A percentile compares a stretch with the other conserved stretches of the same genome.
Evolutionary conservation across 2,329 filamentous ascomycete species (phyloP).

Genomic region (Sporothrix euskadiensis): DNA sequence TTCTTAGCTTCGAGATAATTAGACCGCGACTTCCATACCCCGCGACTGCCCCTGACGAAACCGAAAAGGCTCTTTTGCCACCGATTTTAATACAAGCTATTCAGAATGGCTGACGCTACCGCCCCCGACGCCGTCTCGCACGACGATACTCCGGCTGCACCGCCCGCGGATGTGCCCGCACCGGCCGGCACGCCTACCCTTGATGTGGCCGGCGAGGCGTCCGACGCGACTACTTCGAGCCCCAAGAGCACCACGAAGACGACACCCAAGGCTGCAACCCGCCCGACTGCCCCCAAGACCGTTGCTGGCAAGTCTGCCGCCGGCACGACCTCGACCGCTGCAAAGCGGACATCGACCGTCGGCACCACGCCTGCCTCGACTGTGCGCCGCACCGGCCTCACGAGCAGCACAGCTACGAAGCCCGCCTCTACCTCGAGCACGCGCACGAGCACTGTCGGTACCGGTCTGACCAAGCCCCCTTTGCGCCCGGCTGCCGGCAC

Average conservation of each 20-base stretch:
- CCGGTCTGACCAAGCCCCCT: slow-evolving; percentile 39
- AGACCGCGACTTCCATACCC: not conserved
- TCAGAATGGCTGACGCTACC: slow-evolving; percentile 42
- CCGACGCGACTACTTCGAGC: slow-evolving; percentile 24
- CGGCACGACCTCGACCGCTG: slow-evolving; percentile 20
- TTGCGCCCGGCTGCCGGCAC: slow-evolving; percentile 37
- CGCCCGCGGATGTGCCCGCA: slow-evolving; percentile 27
- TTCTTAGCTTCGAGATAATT: slow-evolving; percentile 17
- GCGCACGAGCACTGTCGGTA: slow-evolving; percentile 36
- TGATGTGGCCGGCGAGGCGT: slow-evolving; percentile 20
- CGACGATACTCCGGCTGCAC: slow-evolving; percentile 33
- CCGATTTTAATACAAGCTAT: not conserved
- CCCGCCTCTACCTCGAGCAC: slow-evolving; percentile 36
- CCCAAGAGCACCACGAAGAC: slow-evolving; percentile 31
- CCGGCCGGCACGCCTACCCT: slow-evolving; percentile 29
- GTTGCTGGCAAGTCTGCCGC: slow-evolving; percentile 29
- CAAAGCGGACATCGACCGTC: slow-evolving; percentile 34
- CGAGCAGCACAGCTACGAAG: slow-evolving; percentile 38
- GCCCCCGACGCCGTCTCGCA: slow-evolving; percentile 38
- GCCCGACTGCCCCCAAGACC: slow-evolving; percentile 35
- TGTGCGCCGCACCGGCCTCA: slow-evolving; percentile 35
- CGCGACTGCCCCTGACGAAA: not conserved
- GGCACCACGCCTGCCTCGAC: slow-evolving; percentile 26
- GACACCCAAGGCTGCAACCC: slow-evolving; percentile 32
- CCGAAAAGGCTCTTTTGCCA: not conserved